Evolutionary conservation across 306 rosid genomes (phyloP), one percentile per base, ranked within the genome.

Genomic region (Cicer arietinum): DNA sequence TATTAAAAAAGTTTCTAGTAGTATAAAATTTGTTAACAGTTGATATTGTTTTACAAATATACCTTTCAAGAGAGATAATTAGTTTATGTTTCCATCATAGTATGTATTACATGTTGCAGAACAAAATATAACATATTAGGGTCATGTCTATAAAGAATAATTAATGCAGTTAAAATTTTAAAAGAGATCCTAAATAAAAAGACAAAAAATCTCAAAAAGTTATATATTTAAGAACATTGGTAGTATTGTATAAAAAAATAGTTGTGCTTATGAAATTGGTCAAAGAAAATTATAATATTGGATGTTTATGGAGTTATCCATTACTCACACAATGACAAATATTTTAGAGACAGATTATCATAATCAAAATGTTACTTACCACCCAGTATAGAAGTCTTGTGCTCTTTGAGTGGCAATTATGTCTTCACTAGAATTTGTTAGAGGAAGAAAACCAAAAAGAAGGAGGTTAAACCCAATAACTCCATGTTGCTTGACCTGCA

Each of bases 401-500:
- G 74, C 86, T 89, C 92, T 85, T 69, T 71, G 77, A 22, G 72
- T 30, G 10, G 96, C 91, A 6, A 20, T 75, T 66, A 52, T 35
- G 63, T 88, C 92, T 47, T 83, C 82, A 35, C 12, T 73, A 13
- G 84, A 74, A 71, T 80, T 80, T 60, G 84, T 74, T n/a, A 16
- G 61, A 44, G 92, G 96, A 81, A 80, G 3, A 54, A 69, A 11
- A 74, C 82, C 62, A 66, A 7, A 58, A 4, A 77, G 0, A 67
- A 71, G 73, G 8, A 90, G 17, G 78, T 80, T 85, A 51, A 88
- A 46, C 69, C 96, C 96, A 40, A 90, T 58, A 73, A 63, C 78
- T 8, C 96, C 96, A 1, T 71, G 84, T 57, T 90, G 91, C 82
- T 67, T 81, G 50, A 45, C 59, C 93, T 88, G 89, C 78, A 84